Base-by-base conservation (phyloP, 2,329 filamentous ascomycete species). In the Fusarium albidum region DNA sequence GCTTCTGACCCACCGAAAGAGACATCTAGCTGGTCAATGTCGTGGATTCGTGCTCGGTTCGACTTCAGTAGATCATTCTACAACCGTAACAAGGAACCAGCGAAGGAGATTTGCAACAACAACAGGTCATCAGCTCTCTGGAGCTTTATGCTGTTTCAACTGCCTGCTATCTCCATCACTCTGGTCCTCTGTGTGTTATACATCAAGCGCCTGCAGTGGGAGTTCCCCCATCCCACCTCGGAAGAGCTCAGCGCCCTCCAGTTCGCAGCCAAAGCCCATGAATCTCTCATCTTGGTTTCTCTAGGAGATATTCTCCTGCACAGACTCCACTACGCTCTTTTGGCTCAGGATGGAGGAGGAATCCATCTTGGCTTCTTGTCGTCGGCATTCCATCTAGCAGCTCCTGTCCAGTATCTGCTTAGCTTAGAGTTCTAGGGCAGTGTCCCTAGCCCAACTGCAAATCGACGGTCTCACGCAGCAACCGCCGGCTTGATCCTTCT, bases 381-480 rank as follows among this genome's bases (percentile, higher is more conserved):
- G 5, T 48, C 43, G 12, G 17, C 26, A 3, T 53, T 49, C 11
- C 32, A 43, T 11, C 37, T 53, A 12, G 27, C 37, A 18, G 32
- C 44, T 11, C 44, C 50, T 5, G 6, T 49, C 5, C 43, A 37
- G 12, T 53, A 53, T 25, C 32, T 53, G 2, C 6, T 43, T 4
- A 49, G 50, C n/a, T 28, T 38, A 38, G 50, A 53, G 12, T 44
- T 53, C 14, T 53, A 44, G 50, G 45, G 26, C 7, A 26, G 38
- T 0, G 18, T 28, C 7, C 41, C 29, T 5, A 44, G 41, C n/a
- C 50, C 50, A n/a, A 11, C 21, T 5, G 10, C 12, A 34, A 49
- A 26, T 6, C 27, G 18, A 26, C 9, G 2, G 5, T 44, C 25
- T 26, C 44, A 53, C 18, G 15, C 18, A 9, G 3, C n/a, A 3